These are phyloP conservation scores for Dillenia suffruticosa DNA, from an alignment of 164 flowering plant genomes.

Conservation along the genomic window DNA sequence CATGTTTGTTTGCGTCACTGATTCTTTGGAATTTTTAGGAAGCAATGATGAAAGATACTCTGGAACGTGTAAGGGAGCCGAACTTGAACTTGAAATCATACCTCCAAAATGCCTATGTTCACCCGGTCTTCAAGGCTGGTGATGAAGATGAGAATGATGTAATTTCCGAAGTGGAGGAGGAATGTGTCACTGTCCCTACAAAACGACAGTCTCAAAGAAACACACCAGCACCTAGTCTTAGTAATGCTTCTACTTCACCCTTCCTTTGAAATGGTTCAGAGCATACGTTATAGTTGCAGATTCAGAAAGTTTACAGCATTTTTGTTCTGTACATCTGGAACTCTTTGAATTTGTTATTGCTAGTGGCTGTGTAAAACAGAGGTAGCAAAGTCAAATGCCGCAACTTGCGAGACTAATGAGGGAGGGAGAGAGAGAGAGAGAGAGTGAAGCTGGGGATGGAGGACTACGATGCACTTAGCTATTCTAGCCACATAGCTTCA, in stretches of 20 bases:
- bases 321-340: no score
- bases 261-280: no score
- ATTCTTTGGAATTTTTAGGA: constrained; percentile 33
- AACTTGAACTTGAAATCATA: constrained; percentile 58
- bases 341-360: no score
- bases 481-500: no score
- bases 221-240: constrained; percentile 57
- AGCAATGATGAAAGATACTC: constrained; percentile 81
- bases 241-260: constrained; percentile 27
- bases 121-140: constrained; percentile 60
- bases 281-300: no score
- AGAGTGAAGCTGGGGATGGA: no score
- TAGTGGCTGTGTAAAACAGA: no score
- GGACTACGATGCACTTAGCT: no score
- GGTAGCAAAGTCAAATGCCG: no score
- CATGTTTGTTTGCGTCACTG: not conserved
- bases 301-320: no score
- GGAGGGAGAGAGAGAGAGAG: no score
- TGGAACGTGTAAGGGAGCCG: constrained; percentile 64
- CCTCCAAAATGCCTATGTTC: constrained; percentile 67
- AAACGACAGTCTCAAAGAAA: constrained; percentile 61
- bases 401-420: no score
- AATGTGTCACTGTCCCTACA: constrained; percentile 60
- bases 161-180: constrained; percentile 33
- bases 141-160: constrained; percentile 38